A percentile compares a stretch with the other conserved stretches of the same genome.
phyloP scores from a whole-genome alignment of 345 rosid species.

The Rhodamnia argentea region DNA sequence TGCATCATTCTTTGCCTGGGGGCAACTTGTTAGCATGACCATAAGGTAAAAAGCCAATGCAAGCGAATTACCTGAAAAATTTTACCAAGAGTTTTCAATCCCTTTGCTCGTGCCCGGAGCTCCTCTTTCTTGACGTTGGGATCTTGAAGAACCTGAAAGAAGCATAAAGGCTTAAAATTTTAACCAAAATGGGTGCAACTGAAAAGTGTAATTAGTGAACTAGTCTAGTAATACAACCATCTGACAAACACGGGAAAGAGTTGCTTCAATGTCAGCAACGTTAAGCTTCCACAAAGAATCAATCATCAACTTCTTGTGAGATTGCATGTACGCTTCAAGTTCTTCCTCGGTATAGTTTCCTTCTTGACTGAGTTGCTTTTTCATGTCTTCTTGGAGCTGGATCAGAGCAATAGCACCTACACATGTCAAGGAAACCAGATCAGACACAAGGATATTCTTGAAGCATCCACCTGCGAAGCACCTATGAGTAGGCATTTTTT shows the following conservation, averaged over 20 bases:
- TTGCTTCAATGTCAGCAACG: constrained; percentile 93
- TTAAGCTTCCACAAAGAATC: constrained; percentile 98
- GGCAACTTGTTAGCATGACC: background rate
- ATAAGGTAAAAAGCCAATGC: background rate
- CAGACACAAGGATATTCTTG: background rate
- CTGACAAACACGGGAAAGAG: constrained; percentile 93
- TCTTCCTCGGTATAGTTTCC: constrained; percentile 85
- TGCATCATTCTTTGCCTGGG: background rate
- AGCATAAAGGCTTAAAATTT: constrained; percentile 9
- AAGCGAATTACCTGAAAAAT: constrained; percentile 69
- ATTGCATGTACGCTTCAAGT: constrained; percentile 78
- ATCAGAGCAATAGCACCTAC: constrained; percentile 92
- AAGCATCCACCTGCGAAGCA: background rate
- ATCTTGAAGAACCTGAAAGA: constrained; percentile 92
- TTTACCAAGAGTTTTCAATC: constrained; percentile 85
- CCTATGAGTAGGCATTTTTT: background rate
- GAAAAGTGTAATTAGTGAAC: background rate
- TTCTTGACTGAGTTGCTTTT: constrained; percentile 73
- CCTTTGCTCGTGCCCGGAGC: constrained; percentile 85
- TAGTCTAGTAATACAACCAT: constrained; percentile 44
- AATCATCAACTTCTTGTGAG: constrained; percentile 85
- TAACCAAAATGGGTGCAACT: background rate
- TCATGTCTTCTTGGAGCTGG: constrained; percentile 98
- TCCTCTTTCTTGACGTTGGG: constrained; percentile 74
- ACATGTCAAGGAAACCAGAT: constrained; percentile 9